Evolutionary conservation across 1,284 basidiomycete species (phyloP).

Genomic region (Cryptococcus hybrid): DNA sequence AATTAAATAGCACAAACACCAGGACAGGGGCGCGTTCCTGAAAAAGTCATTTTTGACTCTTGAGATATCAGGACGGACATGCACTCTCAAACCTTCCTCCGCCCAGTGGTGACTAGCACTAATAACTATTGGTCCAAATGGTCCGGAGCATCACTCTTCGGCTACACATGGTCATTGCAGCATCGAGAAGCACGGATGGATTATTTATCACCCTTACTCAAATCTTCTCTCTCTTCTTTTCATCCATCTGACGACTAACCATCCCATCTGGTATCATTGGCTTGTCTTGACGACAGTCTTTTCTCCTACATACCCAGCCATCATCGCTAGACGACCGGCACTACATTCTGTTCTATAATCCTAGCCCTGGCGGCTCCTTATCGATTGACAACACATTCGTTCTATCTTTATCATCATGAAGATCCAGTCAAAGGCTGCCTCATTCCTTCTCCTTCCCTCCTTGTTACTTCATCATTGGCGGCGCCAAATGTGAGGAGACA

Average conservation of each 20-base stretch:
- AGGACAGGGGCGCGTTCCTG: too few relatives aligned
- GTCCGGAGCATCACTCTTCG: too few relatives aligned
- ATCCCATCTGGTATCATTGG: conserved; percentile 1
- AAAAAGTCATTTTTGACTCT: too few relatives aligned
- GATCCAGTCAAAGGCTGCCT: conserved; percentile 5
- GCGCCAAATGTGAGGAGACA: conserved; percentile 23
- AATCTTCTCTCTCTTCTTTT: conserved; percentile 2
- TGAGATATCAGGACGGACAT: too few relatives aligned
- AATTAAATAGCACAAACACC: too few relatives aligned
- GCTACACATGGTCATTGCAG: too few relatives aligned
- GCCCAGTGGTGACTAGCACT: too few relatives aligned
- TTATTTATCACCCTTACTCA: background rate
- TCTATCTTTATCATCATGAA: conserved; percentile 13
- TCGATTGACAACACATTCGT: conserved; percentile 5
- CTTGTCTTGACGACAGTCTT: conserved; percentile 18
- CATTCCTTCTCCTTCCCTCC: conserved; percentile 29
- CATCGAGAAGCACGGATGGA: too few relatives aligned
- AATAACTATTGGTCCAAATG: too few relatives aligned
- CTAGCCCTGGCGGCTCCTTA: conserved; percentile 2
- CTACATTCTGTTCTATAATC: conserved; percentile 6
- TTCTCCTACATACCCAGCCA: background rate
- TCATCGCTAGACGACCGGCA: conserved; percentile 14
- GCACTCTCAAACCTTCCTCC: too few relatives aligned
- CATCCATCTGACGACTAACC: background rate
- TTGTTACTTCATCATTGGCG: conserved; percentile 29